Evolutionary conservation across 2,329 filamentous ascomycete species (phyloP), one percentile per base, ranked within the genome.

Genomic region (Colletotrichum lindemuthianum): DNA sequence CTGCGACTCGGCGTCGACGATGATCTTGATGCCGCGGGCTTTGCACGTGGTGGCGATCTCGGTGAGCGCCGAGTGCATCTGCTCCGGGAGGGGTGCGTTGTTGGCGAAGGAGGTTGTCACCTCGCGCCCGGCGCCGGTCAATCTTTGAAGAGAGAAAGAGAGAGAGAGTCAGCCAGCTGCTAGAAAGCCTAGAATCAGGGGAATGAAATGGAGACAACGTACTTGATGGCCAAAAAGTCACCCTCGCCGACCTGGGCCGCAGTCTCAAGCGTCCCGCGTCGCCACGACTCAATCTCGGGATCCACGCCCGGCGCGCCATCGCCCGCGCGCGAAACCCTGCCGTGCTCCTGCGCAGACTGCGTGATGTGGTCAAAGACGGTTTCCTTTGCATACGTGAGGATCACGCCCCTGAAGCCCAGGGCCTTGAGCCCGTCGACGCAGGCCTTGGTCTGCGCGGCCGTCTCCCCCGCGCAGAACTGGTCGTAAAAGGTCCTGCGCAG

Each of bases 381-480:
- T 57, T 79, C 77, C 9, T 73, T 74, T 2, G 84, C 84, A 65
- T 84, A 87, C 56, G 86, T 86, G 11, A 87, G 77, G 9, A 87
- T 85, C n/a, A 86, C 81, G 4, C 84, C 85, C 12, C 78, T 75
- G 69, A 86, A 87, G 0, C 85, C 85, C 52, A 86, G 76, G 8
- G 76, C 71, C 51, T 81, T 78, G 33, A 85, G 69, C n/a, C 78
- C 73, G 9, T 74, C 73, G 58, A 80, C 78, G 0, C 77, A 81
- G 15, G 71, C 71, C n/a, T 75, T 74, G 0, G 85, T 81, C 72
- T 86, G 81, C 0, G 73, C 70, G 11, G 75, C 73, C 33, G 78
- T 82, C 69, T 83, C 81, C 1, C 85, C 85, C 0, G 82, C 81
- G 67, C 85, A 88, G 73, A 87, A 88, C 59, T 88, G 85, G 41